These are phyloP conservation scores for Cryptococcus jaspeensis DNA, from an alignment of 1,284 basidiomycete species.

Conservation along the genomic window DNA sequence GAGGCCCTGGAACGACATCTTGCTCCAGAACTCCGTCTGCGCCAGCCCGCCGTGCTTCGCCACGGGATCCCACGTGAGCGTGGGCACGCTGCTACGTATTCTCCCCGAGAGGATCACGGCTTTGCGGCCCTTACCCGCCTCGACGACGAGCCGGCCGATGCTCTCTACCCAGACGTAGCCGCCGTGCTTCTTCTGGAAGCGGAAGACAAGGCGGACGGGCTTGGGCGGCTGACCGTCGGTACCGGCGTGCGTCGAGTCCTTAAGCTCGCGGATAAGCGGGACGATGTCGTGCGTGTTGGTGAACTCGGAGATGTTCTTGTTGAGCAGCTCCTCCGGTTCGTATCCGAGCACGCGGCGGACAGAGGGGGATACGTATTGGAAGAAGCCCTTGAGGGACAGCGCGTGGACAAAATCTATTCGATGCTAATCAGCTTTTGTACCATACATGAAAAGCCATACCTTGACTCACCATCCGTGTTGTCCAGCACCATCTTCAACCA, in stretches of 20 bases:
- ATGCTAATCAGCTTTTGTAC: no score
- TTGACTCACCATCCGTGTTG: slow-evolving; percentile 52
- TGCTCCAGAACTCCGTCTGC: slow-evolving; percentile 43
- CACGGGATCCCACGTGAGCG: slow-evolving; percentile 62
- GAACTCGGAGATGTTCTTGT: slow-evolving; percentile 70
- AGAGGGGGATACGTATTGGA: slow-evolving; percentile 87
- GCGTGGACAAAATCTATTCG: slow-evolving; percentile 80
- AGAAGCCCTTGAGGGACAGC: slow-evolving; percentile 86
- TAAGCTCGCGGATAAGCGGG: slow-evolving; percentile 87
- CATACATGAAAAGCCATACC: neutral
- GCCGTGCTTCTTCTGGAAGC: slow-evolving; percentile 65
- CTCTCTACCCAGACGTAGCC: slow-evolving; percentile 83
- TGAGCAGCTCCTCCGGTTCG: slow-evolving; percentile 75
- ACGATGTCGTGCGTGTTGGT: slow-evolving; percentile 88
- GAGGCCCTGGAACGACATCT: slow-evolving; percentile 45
- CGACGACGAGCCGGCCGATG: slow-evolving; percentile 77
- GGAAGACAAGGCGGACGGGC: slow-evolving; percentile 72
- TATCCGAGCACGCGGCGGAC: slow-evolving; percentile 73
- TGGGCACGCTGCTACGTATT: slow-evolving; percentile 64
- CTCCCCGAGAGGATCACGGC: slow-evolving; percentile 80
- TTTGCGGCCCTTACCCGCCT: slow-evolving; percentile 85
- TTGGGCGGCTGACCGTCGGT: slow-evolving; percentile 37
- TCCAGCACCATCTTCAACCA: slow-evolving; percentile 65
- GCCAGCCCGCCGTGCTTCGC: slow-evolving; percentile 56
- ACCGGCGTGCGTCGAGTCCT: slow-evolving; percentile 62